Conservation (phyloP, 2,329 filamentous ascomycete genomes). For the Exophiala phaeomuriformis region DNA sequence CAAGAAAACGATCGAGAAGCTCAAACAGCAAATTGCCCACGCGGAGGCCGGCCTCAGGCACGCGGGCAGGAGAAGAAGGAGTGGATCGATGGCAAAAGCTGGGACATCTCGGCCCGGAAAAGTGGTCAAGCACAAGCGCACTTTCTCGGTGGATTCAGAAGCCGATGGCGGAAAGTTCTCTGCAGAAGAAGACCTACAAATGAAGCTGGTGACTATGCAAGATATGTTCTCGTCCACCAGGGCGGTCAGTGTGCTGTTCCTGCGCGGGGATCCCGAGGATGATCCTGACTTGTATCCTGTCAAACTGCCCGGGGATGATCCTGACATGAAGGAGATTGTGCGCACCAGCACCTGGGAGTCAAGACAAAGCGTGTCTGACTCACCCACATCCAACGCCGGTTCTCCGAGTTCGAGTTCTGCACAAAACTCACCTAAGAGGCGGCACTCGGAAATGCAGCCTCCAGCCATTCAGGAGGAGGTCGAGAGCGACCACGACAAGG, state of each 20-base stretch:
- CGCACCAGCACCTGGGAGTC: slow-evolving; percentile 31
- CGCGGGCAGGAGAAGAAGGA: slow-evolving; percentile 55
- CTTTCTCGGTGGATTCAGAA: slow-evolving; percentile 85
- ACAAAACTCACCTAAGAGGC: slow-evolving; percentile 39
- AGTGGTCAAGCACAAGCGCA: slow-evolving; percentile 80
- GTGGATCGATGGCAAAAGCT: slow-evolving; percentile 43
- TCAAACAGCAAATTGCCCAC: slow-evolving; percentile 87
- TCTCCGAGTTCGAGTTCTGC: slow-evolving; percentile 38
- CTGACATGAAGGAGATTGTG: slow-evolving; percentile 30
- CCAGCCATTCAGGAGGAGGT: slow-evolving; percentile 21
- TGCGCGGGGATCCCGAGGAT: slow-evolving; percentile 40
- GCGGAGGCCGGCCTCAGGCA: slow-evolving; percentile 54
- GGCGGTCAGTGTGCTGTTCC: slow-evolving; percentile 37
- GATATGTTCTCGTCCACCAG: slow-evolving; percentile 43
- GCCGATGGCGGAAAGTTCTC: slow-evolving; percentile 33
- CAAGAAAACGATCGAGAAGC: slow-evolving; percentile 92
- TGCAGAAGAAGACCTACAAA: slow-evolving; percentile 40
- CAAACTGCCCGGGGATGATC: slow-evolving; percentile 32
- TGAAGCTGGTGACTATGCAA: slow-evolving; percentile 39
- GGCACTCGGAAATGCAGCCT: slow-evolving; percentile 24
- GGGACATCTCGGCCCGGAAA: slow-evolving; percentile 61
- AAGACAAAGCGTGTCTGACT: slow-evolving; percentile 31
- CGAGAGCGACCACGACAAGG: slow-evolving; percentile 18
- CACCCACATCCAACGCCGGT: slow-evolving; percentile 30
- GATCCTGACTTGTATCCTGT: slow-evolving; percentile 42